Evolutionary conservation across 441 rosid genomes (phyloP).

Genomic region (Eruca vesicaria): DNA sequence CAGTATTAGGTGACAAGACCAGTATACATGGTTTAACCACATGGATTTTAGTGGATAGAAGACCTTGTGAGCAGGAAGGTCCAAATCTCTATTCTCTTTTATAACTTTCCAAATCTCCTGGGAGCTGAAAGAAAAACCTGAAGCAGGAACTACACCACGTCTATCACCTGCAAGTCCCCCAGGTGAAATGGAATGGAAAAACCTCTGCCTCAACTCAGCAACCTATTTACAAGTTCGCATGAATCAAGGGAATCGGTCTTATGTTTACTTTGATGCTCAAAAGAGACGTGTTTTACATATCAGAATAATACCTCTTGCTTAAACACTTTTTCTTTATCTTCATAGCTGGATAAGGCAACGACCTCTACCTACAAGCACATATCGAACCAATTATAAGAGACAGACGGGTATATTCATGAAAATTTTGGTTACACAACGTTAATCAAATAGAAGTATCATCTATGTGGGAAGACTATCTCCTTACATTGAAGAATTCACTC

Average conservation of each 20-base stretch:
- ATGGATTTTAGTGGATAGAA: conserved; percentile 8
- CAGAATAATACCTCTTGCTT: conserved; percentile 63
- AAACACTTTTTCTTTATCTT: conserved; percentile 76
- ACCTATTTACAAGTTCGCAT: conserved; percentile 50
- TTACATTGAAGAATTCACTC: conserved; percentile 86
- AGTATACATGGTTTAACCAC: conserved; percentile 3
- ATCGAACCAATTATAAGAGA: not conserved
- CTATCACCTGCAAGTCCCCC: conserved; percentile 89
- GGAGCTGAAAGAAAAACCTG: conserved; percentile 80
- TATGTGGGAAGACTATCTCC: conserved; percentile 12
- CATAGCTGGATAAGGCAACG: conserved; percentile 80
- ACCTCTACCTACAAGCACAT: conserved; percentile 70
- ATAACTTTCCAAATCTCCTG: conserved; percentile 86
- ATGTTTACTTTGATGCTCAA: conserved; percentile 3
- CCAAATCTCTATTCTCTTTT: conserved; percentile 82
- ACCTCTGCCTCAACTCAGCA: conserved; percentile 64
- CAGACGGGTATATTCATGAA: not conserved
- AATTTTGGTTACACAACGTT: not conserved
- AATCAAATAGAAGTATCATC: not conserved
- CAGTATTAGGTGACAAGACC: not conserved
- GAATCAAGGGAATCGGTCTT: conserved; percentile 6
- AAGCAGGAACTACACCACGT: conserved; percentile 78
- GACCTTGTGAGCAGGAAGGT: conserved; percentile 92
- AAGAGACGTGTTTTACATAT: not conserved
- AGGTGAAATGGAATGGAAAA: conserved; percentile 77